These are phyloP conservation scores for Penicillium griseofulvum DNA, from an alignment of 2,329 filamentous ascomycete genomes.

Conservation along the genomic window DNA sequence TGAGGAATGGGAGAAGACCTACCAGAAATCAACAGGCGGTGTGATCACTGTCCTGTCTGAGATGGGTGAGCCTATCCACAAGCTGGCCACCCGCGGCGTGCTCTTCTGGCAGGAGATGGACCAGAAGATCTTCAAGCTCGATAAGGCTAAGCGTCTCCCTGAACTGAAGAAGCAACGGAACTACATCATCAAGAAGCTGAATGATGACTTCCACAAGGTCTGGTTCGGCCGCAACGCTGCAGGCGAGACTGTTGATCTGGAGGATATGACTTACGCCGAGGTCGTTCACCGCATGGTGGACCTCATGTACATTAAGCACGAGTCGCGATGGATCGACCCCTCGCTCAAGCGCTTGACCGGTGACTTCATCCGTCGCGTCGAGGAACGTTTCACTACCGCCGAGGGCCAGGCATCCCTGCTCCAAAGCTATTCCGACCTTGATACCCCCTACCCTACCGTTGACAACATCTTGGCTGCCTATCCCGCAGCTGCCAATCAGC, in stretches of 20 bases:
- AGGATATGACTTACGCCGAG: slow-evolving; percentile 94
- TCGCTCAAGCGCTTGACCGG: slow-evolving; percentile 80
- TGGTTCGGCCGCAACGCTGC: slow-evolving; percentile 88
- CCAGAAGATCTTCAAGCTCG: slow-evolving; percentile 92
- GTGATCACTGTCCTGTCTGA: slow-evolving; percentile 96
- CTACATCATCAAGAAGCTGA: slow-evolving; percentile 92
- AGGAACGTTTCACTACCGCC: slow-evolving; percentile 85
- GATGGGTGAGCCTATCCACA: slow-evolving; percentile 99
- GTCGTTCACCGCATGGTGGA: slow-evolving; percentile 84
- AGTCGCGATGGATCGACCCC: slow-evolving; percentile 85
- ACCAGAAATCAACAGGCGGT: slow-evolving; percentile 86
- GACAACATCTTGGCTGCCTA: slow-evolving; percentile 78
- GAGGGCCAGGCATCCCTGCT: slow-evolving; percentile 74
- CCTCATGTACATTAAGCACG: slow-evolving; percentile 86
- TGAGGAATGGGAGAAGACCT: slow-evolving; percentile 84
- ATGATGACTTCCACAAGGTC: slow-evolving; percentile 94
- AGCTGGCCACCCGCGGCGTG: slow-evolving; percentile 94
- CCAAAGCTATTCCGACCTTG: slow-evolving; percentile 85
- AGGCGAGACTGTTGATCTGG: slow-evolving; percentile 78
- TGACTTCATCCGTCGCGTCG: slow-evolving; percentile 93
- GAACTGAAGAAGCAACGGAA: slow-evolving; percentile 85
- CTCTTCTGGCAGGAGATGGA: slow-evolving; percentile 99
- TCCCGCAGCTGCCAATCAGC: slow-evolving; percentile 80
- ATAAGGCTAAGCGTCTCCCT: slow-evolving; percentile 87
- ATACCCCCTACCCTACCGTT: slow-evolving; percentile 74